Conservation (phyloP, 768 basidiomycete species). For the Bullera alba region DNA sequence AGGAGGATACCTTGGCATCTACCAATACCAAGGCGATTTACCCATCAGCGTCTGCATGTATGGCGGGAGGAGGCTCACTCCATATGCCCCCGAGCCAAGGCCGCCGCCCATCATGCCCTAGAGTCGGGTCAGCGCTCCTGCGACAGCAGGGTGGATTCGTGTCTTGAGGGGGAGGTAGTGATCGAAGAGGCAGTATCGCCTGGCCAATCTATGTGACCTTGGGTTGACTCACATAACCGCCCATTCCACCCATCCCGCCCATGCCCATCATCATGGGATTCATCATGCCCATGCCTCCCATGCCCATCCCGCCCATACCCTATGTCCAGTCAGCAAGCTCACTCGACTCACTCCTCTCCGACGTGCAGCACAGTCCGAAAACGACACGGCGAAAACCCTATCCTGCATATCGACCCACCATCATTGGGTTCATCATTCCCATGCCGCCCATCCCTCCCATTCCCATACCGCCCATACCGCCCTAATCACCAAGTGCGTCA, state of each 20-base stretch:
- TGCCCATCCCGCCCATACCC: too few species aligned
- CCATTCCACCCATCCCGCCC: too few species aligned
- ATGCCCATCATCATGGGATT: conserved; percentile 9
- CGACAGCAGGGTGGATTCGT: neutral
- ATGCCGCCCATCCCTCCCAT: too few species aligned
- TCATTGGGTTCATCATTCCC: conserved; percentile 20
- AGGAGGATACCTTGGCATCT: conserved; percentile 43
- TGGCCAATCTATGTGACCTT: too few species aligned
- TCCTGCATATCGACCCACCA: conserved; percentile 9
- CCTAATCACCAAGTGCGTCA: too few species aligned
- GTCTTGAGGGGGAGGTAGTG: neutral
- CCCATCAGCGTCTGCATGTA: conserved; percentile 31
- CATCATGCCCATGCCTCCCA: too few species aligned
- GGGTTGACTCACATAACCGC: conserved; percentile 21
- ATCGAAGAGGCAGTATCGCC: neutral
- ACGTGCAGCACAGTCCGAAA: too few species aligned
- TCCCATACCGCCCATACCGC: too few species aligned
- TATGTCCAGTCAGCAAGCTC: too few species aligned
- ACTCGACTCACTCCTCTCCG: too few species aligned
- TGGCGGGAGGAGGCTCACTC: conserved; percentile 28
- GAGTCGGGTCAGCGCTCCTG: neutral
- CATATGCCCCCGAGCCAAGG: conserved; percentile 37
- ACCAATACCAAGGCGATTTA: conserved; percentile 34
- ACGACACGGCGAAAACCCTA: neutral
- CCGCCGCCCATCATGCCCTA: conserved; percentile 42